Evolutionary conservation across 164 flowering plant genomes (phyloP), one percentile per base, ranked within the genome.

Genomic region (Magnolia sinica): DNA sequence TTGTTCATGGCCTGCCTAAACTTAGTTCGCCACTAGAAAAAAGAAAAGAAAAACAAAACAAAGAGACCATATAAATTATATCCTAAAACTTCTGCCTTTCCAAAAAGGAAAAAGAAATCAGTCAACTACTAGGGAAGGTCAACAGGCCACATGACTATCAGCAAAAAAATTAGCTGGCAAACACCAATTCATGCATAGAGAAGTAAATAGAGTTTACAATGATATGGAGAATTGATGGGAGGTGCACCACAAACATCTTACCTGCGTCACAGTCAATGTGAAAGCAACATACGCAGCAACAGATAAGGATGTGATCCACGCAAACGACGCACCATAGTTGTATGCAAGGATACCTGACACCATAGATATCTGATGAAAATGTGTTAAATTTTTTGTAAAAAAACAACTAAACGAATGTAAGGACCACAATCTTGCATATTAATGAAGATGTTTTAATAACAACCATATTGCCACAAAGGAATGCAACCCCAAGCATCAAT

Each of bases 271-370:
- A 70, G 85, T 68, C 80, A 96, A 84, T 19, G 99, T 96, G 83
- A 92, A 96, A 77, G 82, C 79, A 79, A 94, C 77, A 87, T 96
- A 96, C 31, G 97, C 93, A 72, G 87, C 96, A 76, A 96, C 97
- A 51, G 99, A 94, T 20, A 92, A 76, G 58, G 99, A 92, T 61
- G 99, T 96, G 76, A 96, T 96, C 96, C 91, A 92, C 51, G 98
- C 99, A 88, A 96, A 96, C 70, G 98, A 86, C 66, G 97, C 85
- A 80, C 99, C 99, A 87, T 85, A 96, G 70, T 94, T 96, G 86
- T 96, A 96, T n/a, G 99, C 99, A 76, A 96, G 85, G 72, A 96
- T 96, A 82, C 98, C 97, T 85, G 98, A 88, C 51, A 96, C 99
- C 98, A 96, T 94, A 70, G 96, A 86, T 83, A 96, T 96, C 99